Conservation (phyloP, 164 flowering plant species). For the Amborella trichopoda region DNA sequence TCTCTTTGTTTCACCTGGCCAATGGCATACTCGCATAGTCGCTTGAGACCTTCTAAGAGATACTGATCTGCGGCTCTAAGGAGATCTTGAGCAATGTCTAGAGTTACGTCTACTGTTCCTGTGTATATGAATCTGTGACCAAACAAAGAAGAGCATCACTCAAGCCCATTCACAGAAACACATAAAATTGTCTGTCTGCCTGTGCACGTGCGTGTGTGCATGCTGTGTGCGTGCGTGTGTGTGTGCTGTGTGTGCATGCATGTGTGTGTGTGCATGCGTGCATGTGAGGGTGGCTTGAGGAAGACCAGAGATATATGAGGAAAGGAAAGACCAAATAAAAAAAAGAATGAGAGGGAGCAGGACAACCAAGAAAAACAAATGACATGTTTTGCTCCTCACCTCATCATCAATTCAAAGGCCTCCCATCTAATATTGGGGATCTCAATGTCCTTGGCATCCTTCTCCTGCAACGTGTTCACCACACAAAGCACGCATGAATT, state of each 20-base stretch:
- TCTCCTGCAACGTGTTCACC: slow-evolving; percentile 83
- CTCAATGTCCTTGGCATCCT: slow-evolving; percentile 90
- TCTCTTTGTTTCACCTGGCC: slow-evolving; percentile 31
- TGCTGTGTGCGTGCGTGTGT: no score
- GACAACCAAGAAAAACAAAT: slow-evolving; percentile 5
- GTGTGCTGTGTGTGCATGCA: no score
- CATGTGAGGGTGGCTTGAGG: no score
- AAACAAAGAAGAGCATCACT: no score
- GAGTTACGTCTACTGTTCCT: slow-evolving; percentile 44
- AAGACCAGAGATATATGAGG: no score
- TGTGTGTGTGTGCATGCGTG: no score
- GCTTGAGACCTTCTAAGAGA: slow-evolving; percentile 65
- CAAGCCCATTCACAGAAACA: no score
- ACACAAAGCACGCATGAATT: no score
- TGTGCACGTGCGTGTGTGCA: no score
- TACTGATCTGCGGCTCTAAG: slow-evolving; percentile 71
- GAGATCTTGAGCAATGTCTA: slow-evolving; percentile 62
- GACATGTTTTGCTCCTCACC: slow-evolving; percentile 20
- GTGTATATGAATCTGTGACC: slow-evolving; percentile 54
- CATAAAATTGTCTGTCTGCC: no score
- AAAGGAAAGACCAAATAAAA: no score
- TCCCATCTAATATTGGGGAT: slow-evolving; percentile 93
- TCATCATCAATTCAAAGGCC: slow-evolving; percentile 73
- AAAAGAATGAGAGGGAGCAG: no score
- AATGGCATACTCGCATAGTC: slow-evolving; percentile 50